phyloP scores from a whole-genome alignment of 768 basidiomycete genomes.

The Phylloporus sp. region DNA sequence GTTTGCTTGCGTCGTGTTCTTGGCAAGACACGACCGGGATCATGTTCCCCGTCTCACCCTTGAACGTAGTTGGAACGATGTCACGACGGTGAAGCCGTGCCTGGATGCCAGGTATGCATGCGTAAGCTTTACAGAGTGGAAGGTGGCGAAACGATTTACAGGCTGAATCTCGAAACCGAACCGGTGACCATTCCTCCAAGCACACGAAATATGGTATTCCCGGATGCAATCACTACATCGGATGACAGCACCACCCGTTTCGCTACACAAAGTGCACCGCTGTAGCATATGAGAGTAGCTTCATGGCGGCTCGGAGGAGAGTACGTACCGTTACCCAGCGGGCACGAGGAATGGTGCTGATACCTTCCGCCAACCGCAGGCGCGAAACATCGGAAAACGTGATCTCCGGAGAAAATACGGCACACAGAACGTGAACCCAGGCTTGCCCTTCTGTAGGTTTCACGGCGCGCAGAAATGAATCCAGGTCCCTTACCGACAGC shows the following conservation, averaged over 20 bases:
- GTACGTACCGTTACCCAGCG: constrained; percentile 71
- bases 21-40: constrained; percentile 73
- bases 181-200: constrained; percentile 76
- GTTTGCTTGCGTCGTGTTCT: constrained; percentile 62
- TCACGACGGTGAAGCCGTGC: constrained; percentile 77
- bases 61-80: constrained; percentile 65
- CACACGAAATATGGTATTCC: constrained; percentile 87
- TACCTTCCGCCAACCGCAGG: constrained; percentile 80
- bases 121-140: neutral
- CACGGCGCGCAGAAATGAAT: constrained; percentile 68
- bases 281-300: constrained; percentile 30
- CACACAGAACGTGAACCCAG: constrained; percentile 90
- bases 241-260: constrained; percentile 72
- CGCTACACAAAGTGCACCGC: constrained; percentile 75
- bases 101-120: constrained; percentile 35
- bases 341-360: constrained; percentile 65
- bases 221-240: constrained; percentile 78
- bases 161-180: constrained; percentile 93
- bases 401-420: constrained; percentile 84
- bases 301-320: neutral
- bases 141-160: constrained; percentile 39
- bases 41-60: constrained; percentile 76
- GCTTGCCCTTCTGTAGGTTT: constrained; percentile 93
- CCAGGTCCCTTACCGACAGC: constrained; percentile 45
- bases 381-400: constrained; percentile 70